phyloP scores from a whole-genome alignment of 106 monocot genomes.

The Amphibolis antarctica region DNA sequence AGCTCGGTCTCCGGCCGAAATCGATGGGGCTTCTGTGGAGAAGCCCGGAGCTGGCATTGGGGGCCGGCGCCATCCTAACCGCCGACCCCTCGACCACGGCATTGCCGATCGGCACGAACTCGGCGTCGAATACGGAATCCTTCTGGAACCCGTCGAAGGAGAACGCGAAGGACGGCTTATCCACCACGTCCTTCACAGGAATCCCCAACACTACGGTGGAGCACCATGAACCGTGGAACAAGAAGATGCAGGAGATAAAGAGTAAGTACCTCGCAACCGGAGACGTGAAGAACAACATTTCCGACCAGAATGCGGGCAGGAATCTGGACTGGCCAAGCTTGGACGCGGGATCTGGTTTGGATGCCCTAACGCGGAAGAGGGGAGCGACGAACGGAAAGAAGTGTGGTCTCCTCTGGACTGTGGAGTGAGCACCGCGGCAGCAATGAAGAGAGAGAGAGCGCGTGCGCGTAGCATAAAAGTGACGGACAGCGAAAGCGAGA shows the following conservation, averaged over 20 bases:
- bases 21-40: conserved; percentile 26
- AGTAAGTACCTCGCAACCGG: neutral
- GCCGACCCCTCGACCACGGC: conserved; percentile 23
- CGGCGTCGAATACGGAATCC: conserved; percentile 11
- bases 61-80: conserved; percentile 18
- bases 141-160: conserved; percentile 34
- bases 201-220: neutral
- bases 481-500: too few species aligned
- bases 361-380: too few species aligned
- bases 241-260: neutral
- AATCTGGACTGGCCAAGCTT: too few species aligned
- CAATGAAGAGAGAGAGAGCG: too few species aligned
- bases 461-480: too few species aligned
- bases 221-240: neutral
- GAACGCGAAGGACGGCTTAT: conserved; percentile 27
- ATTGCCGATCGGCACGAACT: conserved; percentile 40
- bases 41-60: conserved; percentile 15
- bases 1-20: conserved; percentile 44
- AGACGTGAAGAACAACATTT: too few species aligned
- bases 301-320: too few species aligned
- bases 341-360: too few species aligned
- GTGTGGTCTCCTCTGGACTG: too few species aligned
- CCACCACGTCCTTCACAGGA: neutral
- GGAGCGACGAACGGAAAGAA: too few species aligned
- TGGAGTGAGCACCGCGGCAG: too few species aligned